Percentiles rank a stretch among this genome's conserved stretches.
Evolutionary conservation across 768 basidiomycete genomes (phyloP).

Genomic region (Rhodosporidiobolus sp.): DNA sequence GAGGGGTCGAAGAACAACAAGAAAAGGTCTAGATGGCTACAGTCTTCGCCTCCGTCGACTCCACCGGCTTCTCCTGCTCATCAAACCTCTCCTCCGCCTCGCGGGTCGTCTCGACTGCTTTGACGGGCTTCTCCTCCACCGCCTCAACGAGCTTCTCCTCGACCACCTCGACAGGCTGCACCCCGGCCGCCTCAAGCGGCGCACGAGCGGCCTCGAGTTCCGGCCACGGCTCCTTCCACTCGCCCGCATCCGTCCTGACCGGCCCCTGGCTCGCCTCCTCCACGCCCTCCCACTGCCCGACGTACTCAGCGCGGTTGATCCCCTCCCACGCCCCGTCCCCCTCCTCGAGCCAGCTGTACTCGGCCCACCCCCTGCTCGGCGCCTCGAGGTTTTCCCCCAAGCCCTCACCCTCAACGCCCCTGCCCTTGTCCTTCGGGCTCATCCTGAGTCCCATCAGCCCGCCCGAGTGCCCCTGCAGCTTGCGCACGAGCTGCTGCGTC

Average conservation of each 20-base stretch:
- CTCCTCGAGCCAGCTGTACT: constrained; percentile 18
- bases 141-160: background rate
- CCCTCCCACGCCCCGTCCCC: constrained; percentile 22
- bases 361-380: constrained; percentile 22
- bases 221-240: too few relatives aligned
- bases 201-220: too few relatives aligned
- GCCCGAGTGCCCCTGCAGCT: constrained; percentile 50
- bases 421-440: constrained; percentile 45
- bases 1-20: background rate
- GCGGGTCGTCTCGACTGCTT: background rate
- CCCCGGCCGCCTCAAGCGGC: too few relatives aligned
- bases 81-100: background rate
- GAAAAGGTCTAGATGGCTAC: background rate
- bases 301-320: constrained; percentile 17
- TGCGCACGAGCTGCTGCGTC: constrained; percentile 45
- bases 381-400: constrained; percentile 31
- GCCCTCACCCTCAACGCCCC: constrained; percentile 51
- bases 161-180: too few relatives aligned
- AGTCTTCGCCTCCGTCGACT: background rate
- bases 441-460: constrained; percentile 52
- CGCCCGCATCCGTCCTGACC: background rate
- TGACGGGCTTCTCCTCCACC: background rate
- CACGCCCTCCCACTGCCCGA: constrained; percentile 8
- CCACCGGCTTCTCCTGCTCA: background rate
- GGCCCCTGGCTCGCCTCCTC: constrained; percentile 2